These are phyloP conservation scores for Musa troglodytarum DNA, from an alignment of 176 grass and related monocot species.

Conservation along the genomic window DNA sequence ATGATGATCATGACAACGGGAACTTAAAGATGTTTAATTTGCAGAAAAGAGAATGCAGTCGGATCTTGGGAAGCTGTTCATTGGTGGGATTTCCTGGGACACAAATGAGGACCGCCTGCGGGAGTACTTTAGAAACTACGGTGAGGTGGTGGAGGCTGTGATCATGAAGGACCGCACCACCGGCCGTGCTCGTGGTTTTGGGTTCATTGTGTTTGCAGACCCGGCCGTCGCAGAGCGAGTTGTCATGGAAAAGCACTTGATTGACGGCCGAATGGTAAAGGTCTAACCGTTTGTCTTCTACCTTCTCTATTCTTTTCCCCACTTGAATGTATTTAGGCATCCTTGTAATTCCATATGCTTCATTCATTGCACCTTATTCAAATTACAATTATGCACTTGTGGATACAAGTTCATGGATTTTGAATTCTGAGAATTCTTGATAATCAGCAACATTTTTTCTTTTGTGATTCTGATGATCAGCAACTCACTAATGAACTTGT, in stretches of 20 bases:
- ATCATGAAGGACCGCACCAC: conserved; percentile 73
- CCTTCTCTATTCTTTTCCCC: neutral
- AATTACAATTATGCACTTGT: neutral
- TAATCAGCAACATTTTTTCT: neutral
- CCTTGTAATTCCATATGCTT: neutral
- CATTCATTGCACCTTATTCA: neutral
- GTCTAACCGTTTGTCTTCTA: neutral
- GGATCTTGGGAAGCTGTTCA: conserved; percentile 71
- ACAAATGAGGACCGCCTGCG: conserved; percentile 75
- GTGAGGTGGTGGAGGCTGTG: conserved; percentile 76
- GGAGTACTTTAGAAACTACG: conserved; percentile 70
- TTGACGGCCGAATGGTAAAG: conserved; percentile 81
- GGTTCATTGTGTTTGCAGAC: conserved; percentile 77
- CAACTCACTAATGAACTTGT: neutral
- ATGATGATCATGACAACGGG: conserved; percentile 12
- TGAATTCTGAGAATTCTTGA: conserved; percentile 12
- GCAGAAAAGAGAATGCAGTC: conserved; percentile 45
- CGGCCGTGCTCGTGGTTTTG: conserved; percentile 60
- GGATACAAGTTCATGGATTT: conserved; percentile 18
- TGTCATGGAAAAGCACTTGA: conserved; percentile 73
- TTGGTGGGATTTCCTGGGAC: conserved; percentile 91
- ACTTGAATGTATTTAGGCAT: conserved; percentile 1
- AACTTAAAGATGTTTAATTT: conserved; percentile 9
- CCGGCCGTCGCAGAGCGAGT: conserved; percentile 48
- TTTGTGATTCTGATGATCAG: neutral